phyloP scores from a whole-genome alignment of 805 yeast species.

The Saturnispora dispora region DNA sequence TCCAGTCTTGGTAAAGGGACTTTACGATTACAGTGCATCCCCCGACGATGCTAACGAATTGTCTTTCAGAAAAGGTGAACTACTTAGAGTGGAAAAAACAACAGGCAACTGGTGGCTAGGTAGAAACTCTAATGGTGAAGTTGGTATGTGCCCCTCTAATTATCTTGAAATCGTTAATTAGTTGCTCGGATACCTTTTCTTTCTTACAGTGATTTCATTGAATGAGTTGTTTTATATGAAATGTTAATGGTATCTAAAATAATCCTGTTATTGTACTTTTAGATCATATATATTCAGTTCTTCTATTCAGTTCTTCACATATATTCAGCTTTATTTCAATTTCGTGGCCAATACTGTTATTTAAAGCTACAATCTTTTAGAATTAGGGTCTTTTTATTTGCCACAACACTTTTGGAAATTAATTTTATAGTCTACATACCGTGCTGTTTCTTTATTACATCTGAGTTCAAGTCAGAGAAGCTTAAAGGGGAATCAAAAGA shows the following conservation, averaged over 20 bases:
- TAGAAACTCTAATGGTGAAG: conserved; percentile 77
- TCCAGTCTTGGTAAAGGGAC: conserved; percentile 78
- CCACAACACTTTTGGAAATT: no score
- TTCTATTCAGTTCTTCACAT: neutral
- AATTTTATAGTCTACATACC: no score
- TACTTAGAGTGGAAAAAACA: conserved; percentile 85
- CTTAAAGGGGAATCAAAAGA: no score
- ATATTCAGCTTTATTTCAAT: no score
- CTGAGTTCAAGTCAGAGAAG: no score
- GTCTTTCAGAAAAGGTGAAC: conserved; percentile 82
- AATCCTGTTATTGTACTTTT: neutral
- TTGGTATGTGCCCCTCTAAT: conserved; percentile 94
- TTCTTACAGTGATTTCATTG: neutral
- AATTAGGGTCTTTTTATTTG: no score
- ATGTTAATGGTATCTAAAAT: neutral
- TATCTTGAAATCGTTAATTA: conserved; percentile 65
- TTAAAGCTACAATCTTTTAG: no score
- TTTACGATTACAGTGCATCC: conserved; percentile 80
- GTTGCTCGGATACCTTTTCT: neutral
- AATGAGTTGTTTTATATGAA: neutral
- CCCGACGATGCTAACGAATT: conserved; percentile 91
- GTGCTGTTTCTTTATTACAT: no score
- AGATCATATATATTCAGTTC: neutral
- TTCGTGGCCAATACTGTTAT: neutral
- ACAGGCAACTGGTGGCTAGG: conserved; percentile 99